Percentiles rank a stretch among this genome's conserved stretches.
Evolutionary conservation across 202 grass and related monocot genomes (phyloP).

Genomic region (Dendrocalamus latiflorus): DNA sequence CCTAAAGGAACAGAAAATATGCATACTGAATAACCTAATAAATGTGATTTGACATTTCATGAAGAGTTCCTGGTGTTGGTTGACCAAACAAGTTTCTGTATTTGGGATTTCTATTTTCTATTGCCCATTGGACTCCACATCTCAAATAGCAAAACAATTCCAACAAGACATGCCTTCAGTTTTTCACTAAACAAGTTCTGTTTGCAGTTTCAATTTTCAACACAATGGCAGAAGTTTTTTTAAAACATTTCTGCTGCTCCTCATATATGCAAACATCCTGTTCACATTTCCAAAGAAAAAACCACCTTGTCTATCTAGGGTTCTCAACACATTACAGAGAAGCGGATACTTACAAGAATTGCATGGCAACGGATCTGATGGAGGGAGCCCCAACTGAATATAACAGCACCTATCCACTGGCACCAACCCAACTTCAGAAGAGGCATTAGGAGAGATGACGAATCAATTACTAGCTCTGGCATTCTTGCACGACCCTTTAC

Average conservation of each 20-base stretch:
- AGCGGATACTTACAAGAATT: constrained; percentile 73
- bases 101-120: neutral
- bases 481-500: constrained; percentile 69
- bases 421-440: constrained; percentile 65
- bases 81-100: constrained; percentile 1
- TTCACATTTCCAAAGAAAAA: neutral
- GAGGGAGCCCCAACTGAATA: constrained; percentile 82
- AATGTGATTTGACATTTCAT: neutral
- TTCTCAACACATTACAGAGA: neutral
- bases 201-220: neutral
- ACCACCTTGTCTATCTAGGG: neutral
- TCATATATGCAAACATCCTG: neutral
- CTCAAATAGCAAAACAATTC: neutral
- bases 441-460: constrained; percentile 52
- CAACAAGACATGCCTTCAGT: neutral
- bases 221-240: neutral
- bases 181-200: neutral
- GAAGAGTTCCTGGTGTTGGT: neutral
- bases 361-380: constrained; percentile 75
- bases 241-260: neutral
- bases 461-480: constrained; percentile 64
- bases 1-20: constrained; percentile 14
- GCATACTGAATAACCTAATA: neutral
- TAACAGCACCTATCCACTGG: constrained; percentile 65
- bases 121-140: neutral